Base-by-base conservation (phyloP, 108 stramenopile species). In the Mediolabrus comicus region DNA sequence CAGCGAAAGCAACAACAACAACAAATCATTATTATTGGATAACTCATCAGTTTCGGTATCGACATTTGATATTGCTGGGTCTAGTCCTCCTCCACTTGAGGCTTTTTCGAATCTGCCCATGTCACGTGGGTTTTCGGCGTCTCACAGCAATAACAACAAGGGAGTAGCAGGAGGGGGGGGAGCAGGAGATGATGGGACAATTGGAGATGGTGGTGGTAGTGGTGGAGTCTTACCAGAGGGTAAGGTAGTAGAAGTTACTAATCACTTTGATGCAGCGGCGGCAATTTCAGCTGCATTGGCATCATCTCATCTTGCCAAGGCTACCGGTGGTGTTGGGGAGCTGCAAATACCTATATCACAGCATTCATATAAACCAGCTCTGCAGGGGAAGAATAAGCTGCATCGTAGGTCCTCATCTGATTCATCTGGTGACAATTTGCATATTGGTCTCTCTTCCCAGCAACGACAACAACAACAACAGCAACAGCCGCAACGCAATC, bases 51-150 rank as follows among this genome's bases (percentile, higher is more conserved):
- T 24, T 24, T 24, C 22, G 8, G 22, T 3, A 7, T 49, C 46
- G 0, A 24, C 46, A 49, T 24, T 49, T 49, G 8, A 24, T 24
- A 22, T 49, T 0, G 19, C 46, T 5, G 46, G 46, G 22, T 24
- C 46, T 0, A 49, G 46, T 49, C 46, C 32, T 52, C 75, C 75
- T 25, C 76, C 76, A 13, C 76, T 71, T 0, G 43, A 35, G 0
- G 76, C 76, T 10, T 77, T 77, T 31, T 65, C 72, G 32, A 77
- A 77, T 53, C 36, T 77, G 4, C 76, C 76, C 36, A 77, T 77
- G 71, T 54, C 51, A 36, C 71, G 76, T 7, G 46, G 46, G 22
- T 49, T 49, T 49, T 22, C 46, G 1, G 19, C 46, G 19, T 22
- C 46, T 22, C 16, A 43, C 6, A 19, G 0, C 19, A 49, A 49